Conservation (phyloP, 1,284 basidiomycete species). For the Malassezia psittaci region DNA sequence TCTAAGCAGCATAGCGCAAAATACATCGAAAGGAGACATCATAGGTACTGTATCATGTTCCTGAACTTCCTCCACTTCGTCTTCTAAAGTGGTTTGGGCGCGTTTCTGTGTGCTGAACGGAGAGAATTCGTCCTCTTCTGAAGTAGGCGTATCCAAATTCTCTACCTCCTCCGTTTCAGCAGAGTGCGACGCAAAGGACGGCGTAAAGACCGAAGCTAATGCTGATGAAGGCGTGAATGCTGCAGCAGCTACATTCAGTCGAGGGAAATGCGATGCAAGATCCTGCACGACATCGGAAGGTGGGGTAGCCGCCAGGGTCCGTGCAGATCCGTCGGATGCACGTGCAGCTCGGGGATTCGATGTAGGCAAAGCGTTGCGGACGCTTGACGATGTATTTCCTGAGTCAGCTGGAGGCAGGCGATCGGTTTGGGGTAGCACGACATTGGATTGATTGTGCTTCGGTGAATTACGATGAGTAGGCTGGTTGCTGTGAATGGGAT, state of each 20-base stretch:
- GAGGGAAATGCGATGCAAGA: slow-evolving; percentile 12
- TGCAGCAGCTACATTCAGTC: slow-evolving; percentile 35
- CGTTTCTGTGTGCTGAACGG: slow-evolving; percentile 49
- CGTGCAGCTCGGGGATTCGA: background rate
- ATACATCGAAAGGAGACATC: slow-evolving; percentile 9
- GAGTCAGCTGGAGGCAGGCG: background rate
- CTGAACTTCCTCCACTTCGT: background rate
- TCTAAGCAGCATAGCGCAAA: slow-evolving; percentile 9
- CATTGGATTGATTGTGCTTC: background rate
- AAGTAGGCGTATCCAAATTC: slow-evolving; percentile 35
- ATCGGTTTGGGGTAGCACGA: background rate
- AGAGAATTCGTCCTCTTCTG: slow-evolving; percentile 54
- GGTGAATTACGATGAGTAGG: background rate
- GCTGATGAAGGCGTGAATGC: slow-evolving; percentile 35
- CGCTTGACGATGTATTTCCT: background rate
- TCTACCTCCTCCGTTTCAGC: background rate
- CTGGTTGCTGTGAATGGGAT: background rate
- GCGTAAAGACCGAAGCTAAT: slow-evolving; percentile 20
- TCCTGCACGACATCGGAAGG: background rate
- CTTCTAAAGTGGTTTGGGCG: background rate
- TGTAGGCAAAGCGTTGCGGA: background rate
- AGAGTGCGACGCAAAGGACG: background rate
- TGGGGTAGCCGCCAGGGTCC: background rate
- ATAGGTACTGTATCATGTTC: background rate
- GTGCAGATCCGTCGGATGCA: background rate